Base-by-base conservation (phyloP, 176 grass and related monocot species). In the Juncus inflexus region DNA sequence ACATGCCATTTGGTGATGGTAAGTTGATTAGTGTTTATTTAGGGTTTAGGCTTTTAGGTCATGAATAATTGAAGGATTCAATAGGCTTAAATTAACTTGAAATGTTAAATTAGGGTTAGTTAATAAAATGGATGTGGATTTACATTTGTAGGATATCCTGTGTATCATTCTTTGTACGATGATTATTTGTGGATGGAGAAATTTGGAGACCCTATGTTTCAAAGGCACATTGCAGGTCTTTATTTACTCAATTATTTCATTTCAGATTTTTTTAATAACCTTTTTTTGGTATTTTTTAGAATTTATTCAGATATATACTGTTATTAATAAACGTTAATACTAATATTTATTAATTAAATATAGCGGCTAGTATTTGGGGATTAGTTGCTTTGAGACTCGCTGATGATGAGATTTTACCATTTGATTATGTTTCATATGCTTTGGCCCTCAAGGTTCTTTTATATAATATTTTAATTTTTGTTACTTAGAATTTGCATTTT, bases 121-220 rank as follows among this genome's bases (percentile, higher is more conserved):
- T 28, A 28, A 28, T 28, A 28, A 28, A 28, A 28, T 28, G 19
- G 19, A 47, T 6, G 9, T 6, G 43, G 14, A 10, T 13, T 15
- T 39, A 7, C 63, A n/a, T 65, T 28, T 63, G 49, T 67, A 82
- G 86, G 78, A 50, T 87, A 90, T 61, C 91, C 86, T 0, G 86
- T 90, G 65, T 90, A 95, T 60, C 91, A 95, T 56, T 85, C 91
- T 39, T 37, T 95, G n/a, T 95, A 87, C 49, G 91, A 95, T 69
- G 91, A 87, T 53, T 90, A 79, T 1, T 35, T 87, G 6, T 95
- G 91, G 91, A 87, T 95, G 86, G 80, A 71, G 58, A 95, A 95
- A 80, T 95, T 87, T 19, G 91, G 73, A 54, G 86, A 95, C 68
- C 91, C 91, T 41, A 72, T 80, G 52, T 95, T 95, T 73, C 78